Conservation (phyloP, 129 eudicot species). For the Tanacetum coccineum region DNA sequence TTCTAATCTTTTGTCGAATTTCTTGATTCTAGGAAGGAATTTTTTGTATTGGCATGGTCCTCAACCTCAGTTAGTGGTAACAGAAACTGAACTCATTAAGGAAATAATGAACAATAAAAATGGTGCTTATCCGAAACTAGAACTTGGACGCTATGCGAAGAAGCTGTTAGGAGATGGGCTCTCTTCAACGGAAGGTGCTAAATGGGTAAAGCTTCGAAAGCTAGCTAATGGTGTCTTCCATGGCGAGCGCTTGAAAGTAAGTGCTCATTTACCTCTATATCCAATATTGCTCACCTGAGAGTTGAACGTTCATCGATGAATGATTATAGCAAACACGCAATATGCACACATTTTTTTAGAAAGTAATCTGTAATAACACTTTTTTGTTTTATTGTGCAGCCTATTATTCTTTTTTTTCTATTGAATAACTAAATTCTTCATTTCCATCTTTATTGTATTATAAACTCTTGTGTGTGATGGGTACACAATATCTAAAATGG, state of each 20-base stretch:
- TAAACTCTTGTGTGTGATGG: no score
- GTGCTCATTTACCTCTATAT: neutral
- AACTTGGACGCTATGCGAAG: slow-evolving; percentile 55
- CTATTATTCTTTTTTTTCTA: no score
- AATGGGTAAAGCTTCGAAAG: slow-evolving; percentile 66
- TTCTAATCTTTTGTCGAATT: neutral
- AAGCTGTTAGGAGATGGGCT: slow-evolving; percentile 74
- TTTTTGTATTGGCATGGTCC: slow-evolving; percentile 63
- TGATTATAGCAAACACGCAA: no score
- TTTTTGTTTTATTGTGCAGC: no score
- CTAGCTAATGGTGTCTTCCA: slow-evolving; percentile 68
- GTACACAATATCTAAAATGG: no score
- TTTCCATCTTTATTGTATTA: no score
- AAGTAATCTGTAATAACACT: no score
- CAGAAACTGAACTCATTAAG: slow-evolving; percentile 57
- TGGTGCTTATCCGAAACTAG: slow-evolving; percentile 45
- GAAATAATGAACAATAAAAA: slow-evolving; percentile 59
- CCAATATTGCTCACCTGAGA: neutral
- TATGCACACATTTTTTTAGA: no score
- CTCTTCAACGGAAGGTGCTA: slow-evolving; percentile 51
- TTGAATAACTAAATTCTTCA: no score
- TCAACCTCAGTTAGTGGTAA: slow-evolving; percentile 65
- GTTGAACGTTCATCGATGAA: neutral
- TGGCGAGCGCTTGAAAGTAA: slow-evolving; percentile 59
- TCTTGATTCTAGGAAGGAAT: slow-evolving; percentile 36